Evolutionary conservation across 2,329 filamentous ascomycete genomes (phyloP).

Genomic region (Botrytis cinerea): DNA sequence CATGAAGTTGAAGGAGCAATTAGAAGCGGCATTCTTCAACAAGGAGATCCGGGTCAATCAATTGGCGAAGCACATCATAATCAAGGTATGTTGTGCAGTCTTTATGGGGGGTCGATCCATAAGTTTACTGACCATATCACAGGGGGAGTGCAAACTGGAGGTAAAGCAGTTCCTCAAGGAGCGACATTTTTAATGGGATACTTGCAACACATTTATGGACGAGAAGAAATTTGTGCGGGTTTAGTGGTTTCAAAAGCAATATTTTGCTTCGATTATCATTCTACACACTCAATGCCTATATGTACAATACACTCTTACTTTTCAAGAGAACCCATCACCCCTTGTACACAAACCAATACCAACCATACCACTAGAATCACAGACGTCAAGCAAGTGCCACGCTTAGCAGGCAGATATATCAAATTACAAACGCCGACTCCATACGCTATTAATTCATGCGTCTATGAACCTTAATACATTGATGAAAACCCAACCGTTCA

Average conservation of each 20-base stretch:
- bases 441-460: slow-evolving; percentile 38
- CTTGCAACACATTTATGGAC: not conserved
- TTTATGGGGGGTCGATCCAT: not conserved
- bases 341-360: slow-evolving; percentile 33
- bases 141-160: slow-evolving; percentile 54
- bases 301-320: slow-evolving; percentile 34
- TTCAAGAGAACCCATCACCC: slow-evolving; percentile 30
- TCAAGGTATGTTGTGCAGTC: slow-evolving; percentile 58
- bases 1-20: slow-evolving; percentile 60
- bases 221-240: not conserved
- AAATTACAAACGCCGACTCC: slow-evolving; percentile 39
- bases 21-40: slow-evolving; percentile 57
- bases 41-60: slow-evolving; percentile 51
- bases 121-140: slow-evolving; percentile 11
- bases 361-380: slow-evolving; percentile 30
- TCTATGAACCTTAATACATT: slow-evolving; percentile 40
- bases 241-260: slow-evolving; percentile 28
- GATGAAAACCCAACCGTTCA: slow-evolving; percentile 34
- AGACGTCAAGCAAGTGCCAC: slow-evolving; percentile 29
- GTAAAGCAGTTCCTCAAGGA: slow-evolving; percentile 51
- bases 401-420: slow-evolving; percentile 31
- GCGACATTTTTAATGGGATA: slow-evolving; percentile 38
- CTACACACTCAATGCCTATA: slow-evolving; percentile 33
- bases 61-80: slow-evolving; percentile 70
- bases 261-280: slow-evolving; percentile 27